Evolutionary conservation across 768 basidiomycete species (phyloP), one percentile per base, ranked within the genome.

Genomic region (Sistotremastrum suecicum): DNA sequence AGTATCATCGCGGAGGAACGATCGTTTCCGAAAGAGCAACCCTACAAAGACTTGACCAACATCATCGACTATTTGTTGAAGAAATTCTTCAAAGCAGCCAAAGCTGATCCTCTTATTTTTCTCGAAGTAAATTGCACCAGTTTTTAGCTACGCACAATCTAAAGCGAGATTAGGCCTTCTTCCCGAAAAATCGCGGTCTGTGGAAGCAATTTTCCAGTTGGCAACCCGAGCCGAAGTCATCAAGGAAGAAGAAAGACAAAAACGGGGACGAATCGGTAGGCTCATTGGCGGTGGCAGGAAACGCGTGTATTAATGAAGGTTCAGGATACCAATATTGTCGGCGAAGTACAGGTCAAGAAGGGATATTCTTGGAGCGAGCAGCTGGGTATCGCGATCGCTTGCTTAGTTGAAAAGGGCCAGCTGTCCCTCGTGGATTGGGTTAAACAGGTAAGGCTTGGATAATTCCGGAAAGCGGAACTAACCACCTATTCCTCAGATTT

Each of bases 61-160:
- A 65, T 98, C 34, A 79, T 97, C 66, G 84, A 79, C 55, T 99
- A 74, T 63, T 70, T 97, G 50, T 70, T 97, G 48, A 78, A 87
- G 29, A 80, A 83, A 58, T 98, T 98, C 70, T 98, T 99, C 78
- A 98, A 95, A 60, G 75, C 80, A 5, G 70, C 90, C 41, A 73
- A 76, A 44, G 78, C 87, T 51, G 83, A 95, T 50, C 71, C 86
- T 0, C 85, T 97, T 65, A 68, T 97, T 41, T 74, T 88, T 49
- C 72, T 97, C 50, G 90, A 98, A 72, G 91, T 91, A 55, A 53
- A 45, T 41, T 20, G 20, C 20, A 10, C 39, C 34, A 47, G 50
- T 28, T 10, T 11, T 7, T 53, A 36, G 39, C 20, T 9, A 42
- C 48, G 42, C 52, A 43, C 9, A 39, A 35, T 3, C 40, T 45